These are phyloP conservation scores for Ustilago bromivora DNA, from an alignment of 1,284 basidiomycete genomes.

Conservation along the genomic window DNA sequence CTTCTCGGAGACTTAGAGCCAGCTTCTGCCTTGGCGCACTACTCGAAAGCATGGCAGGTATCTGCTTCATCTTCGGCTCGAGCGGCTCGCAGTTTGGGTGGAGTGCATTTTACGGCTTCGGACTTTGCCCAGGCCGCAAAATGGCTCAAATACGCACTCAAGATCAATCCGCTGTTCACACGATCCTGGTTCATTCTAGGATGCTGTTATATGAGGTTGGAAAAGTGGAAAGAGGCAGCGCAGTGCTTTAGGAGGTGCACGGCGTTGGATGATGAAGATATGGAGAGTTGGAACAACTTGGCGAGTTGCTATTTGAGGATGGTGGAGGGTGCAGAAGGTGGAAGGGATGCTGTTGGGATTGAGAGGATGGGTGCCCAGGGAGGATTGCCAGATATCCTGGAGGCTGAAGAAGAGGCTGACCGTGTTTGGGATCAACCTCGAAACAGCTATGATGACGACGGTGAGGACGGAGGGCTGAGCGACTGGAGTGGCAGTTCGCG, in stretches of 20 bases:
- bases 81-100: slow-evolving; percentile 90
- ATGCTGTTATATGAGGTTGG: slow-evolving; percentile 83
- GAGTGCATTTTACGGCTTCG: slow-evolving; percentile 79
- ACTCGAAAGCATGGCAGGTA: slow-evolving; percentile 84
- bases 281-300: slow-evolving; percentile 97
- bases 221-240: slow-evolving; percentile 81
- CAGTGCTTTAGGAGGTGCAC: slow-evolving; percentile 89
- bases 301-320: slow-evolving; percentile 86
- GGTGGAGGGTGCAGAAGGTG: slow-evolving; percentile 41
- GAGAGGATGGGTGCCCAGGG: slow-evolving; percentile 39
- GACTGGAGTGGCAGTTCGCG: slow-evolving; percentile 51
- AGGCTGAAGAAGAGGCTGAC: slow-evolving; percentile 53
- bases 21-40: slow-evolving; percentile 77
- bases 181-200: slow-evolving; percentile 96
- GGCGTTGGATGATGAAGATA: slow-evolving; percentile 92
- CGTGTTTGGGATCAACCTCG: slow-evolving; percentile 32
- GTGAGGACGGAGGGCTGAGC: slow-evolving; percentile 27
- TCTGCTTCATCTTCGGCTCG: slow-evolving; percentile 84
- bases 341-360: slow-evolving; percentile 36
- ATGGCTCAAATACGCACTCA: slow-evolving; percentile 78
- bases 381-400: slow-evolving; percentile 41
- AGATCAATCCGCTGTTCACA: slow-evolving; percentile 88
- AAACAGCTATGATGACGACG: slow-evolving; percentile 15
- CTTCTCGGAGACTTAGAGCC: slow-evolving; percentile 89
- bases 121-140: slow-evolving; percentile 78